Conservation (phyloP, 2,329 filamentous ascomycete genomes). For the Fusarium sp. region DNA sequence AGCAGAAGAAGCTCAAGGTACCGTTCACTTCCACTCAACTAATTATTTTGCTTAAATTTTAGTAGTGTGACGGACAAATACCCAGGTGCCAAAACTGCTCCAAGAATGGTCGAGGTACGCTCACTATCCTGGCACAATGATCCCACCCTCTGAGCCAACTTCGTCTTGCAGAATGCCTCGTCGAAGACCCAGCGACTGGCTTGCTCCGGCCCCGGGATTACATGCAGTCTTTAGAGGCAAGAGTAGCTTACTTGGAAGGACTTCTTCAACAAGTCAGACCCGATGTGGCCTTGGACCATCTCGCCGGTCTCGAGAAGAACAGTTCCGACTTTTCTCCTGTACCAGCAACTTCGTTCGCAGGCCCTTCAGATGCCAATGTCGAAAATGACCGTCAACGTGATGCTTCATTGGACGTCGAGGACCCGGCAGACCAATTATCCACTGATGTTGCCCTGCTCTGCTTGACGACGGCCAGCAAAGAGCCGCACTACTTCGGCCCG, state of each 20-base stretch:
- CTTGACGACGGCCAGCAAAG: slow-evolving; percentile 32
- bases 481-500: slow-evolving; percentile 39
- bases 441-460: slow-evolving; percentile 34
- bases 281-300: slow-evolving; percentile 31
- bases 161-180: slow-evolving; percentile 26
- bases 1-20: slow-evolving; percentile 40
- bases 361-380: not conserved
- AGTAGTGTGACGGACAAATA: slow-evolving; percentile 29
- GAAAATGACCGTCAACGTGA: slow-evolving; percentile 4
- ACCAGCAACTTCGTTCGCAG: not conserved
- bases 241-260: slow-evolving; percentile 35
- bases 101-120: slow-evolving; percentile 23
- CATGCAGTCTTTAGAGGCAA: slow-evolving; percentile 33
- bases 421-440: slow-evolving; percentile 31
- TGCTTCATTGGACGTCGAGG: slow-evolving; percentile 17
- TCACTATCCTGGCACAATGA: no score
- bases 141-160: not conserved
- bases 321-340: not conserved
- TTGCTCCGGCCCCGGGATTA: slow-evolving; percentile 34
- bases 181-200: slow-evolving; percentile 35
- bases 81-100: slow-evolving; percentile 33
- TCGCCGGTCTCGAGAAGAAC: slow-evolving; percentile 17
- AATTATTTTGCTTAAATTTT: not conserved
- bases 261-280: slow-evolving; percentile 32
- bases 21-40: not conserved